A percentile compares a stretch with the other conserved stretches of the same genome.
Conservation (phyloP, 2,329 filamentous ascomycete genomes). For the Colletotrichum sansevieriae region DNA sequence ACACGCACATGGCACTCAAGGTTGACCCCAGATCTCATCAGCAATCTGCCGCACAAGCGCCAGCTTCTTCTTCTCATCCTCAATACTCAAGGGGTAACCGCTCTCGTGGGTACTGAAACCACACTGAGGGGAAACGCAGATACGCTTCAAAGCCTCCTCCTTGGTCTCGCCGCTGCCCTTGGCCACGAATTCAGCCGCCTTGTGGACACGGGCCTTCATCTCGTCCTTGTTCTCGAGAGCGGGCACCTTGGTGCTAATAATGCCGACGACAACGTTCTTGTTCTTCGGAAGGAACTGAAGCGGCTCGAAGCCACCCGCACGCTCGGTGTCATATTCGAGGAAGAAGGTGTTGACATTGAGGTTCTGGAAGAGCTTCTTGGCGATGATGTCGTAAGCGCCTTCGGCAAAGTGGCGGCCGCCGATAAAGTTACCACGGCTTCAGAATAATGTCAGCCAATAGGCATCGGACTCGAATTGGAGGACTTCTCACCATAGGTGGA, state of each 20-base stretch:
- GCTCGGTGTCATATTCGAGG: conserved; percentile 76
- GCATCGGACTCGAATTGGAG: too few relatives aligned
- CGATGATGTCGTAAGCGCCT: conserved; percentile 76
- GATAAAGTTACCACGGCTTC: conserved; percentile 72
- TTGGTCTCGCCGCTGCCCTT: conserved; percentile 73
- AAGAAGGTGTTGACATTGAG: conserved; percentile 77
- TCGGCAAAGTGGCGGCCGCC: conserved; percentile 75
- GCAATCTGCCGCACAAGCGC: conserved; percentile 78
- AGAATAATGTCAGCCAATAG: too few relatives aligned
- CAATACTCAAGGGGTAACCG: conserved; percentile 76
- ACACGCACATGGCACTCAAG: conserved; percentile 35
- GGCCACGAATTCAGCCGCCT: conserved; percentile 77
- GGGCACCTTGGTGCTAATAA: conserved; percentile 73
- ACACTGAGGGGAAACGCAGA: conserved; percentile 79
- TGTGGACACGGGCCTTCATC: conserved; percentile 70
- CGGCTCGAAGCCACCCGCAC: conserved; percentile 75
- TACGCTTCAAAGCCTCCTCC: conserved; percentile 76
- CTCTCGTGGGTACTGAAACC: conserved; percentile 81
- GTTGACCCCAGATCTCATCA: conserved; percentile 74
- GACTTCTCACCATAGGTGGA: conserved; percentile 72
- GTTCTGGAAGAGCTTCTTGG: conserved; percentile 73
- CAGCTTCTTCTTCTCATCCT: conserved; percentile 82
- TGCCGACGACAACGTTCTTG: conserved; percentile 74
- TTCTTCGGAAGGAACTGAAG: conserved; percentile 70
- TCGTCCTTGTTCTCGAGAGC: conserved; percentile 73